These are phyloP conservation scores for Kandelia obovata DNA, from an alignment of 345 rosid genomes.

Conservation along the genomic window DNA sequence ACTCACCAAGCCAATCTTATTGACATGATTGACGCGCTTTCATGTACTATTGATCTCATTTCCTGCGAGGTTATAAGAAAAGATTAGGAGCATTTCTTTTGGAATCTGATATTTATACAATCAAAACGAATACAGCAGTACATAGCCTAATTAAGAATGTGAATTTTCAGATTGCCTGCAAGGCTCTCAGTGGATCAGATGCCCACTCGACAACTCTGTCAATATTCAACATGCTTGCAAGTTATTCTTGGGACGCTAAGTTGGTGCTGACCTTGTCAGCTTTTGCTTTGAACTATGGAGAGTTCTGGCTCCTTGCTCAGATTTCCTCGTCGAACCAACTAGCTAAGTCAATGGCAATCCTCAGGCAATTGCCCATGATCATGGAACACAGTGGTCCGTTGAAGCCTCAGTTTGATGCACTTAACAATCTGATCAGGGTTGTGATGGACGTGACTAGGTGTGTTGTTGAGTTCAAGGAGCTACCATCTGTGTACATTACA, in stretches of 20 bases:
- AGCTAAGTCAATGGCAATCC: slow-evolving; percentile 56
- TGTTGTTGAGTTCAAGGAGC: slow-evolving; percentile 45
- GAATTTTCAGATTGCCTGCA: slow-evolving; percentile 47
- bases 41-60: slow-evolving; percentile 23
- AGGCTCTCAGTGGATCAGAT: slow-evolving; percentile 48
- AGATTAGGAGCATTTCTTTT: too few relatives aligned
- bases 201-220: slow-evolving; percentile 44
- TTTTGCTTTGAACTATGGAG: slow-evolving; percentile 62
- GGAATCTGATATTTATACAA: too few relatives aligned
- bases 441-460: slow-evolving; percentile 53
- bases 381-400: slow-evolving; percentile 41
- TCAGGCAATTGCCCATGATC: slow-evolving; percentile 45
- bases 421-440: slow-evolving; percentile 50
- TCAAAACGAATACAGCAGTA: too few relatives aligned
- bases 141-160: background rate
- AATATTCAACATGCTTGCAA: slow-evolving; percentile 39
- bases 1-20: slow-evolving; percentile 1
- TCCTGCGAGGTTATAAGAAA: slow-evolving; percentile 22
- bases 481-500: slow-evolving; percentile 38
- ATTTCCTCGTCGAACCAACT: slow-evolving; percentile 57
- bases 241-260: slow-evolving; percentile 55
- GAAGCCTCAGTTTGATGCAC: slow-evolving; percentile 43
- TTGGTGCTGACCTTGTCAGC: slow-evolving; percentile 56
- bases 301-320: slow-evolving; percentile 65
- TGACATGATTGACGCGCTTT: slow-evolving; percentile 22